phyloP scores from a whole-genome alignment of 176 grass and related monocot genomes.

The Canna indica region DNA sequence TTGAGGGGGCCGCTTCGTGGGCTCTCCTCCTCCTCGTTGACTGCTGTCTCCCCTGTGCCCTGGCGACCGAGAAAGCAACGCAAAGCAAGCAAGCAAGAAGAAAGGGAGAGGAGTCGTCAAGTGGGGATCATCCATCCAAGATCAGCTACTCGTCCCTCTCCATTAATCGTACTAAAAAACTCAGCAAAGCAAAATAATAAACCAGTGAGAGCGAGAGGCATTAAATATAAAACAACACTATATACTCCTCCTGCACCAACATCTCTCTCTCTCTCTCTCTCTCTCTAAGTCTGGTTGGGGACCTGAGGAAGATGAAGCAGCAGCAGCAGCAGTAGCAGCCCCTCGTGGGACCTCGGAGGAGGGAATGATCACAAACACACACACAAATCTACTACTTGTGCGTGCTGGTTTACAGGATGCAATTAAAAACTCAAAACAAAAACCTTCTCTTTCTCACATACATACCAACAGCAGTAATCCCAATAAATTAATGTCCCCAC shows the following conservation, averaged over 20 bases:
- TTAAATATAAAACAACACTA: no score
- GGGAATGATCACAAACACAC: conserved; percentile 12
- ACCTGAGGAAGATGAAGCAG: background rate
- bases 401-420: background rate
- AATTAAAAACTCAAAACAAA: conserved; percentile 6
- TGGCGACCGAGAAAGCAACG: background rate
- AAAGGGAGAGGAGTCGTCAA: no score
- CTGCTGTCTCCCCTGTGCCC: conserved; percentile 2
- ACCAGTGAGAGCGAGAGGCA: no score
- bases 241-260: background rate
- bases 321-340: conserved; percentile 21
- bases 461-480: background rate
- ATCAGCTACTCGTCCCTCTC: no score
- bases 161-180: background rate
- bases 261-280: background rate
- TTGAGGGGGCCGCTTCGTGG: conserved; percentile 16
- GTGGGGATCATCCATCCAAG: no score
- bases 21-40: conserved; percentile 20
- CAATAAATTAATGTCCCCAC: background rate
- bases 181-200: no score
- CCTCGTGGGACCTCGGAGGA: conserved; percentile 64
- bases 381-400: background rate
- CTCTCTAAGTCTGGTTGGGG: background rate
- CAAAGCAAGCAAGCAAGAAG: background rate
- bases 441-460: background rate